A percentile compares a stretch with the other conserved stretches of the same genome.
phyloP scores from a whole-genome alignment of 805 yeast genomes.

The Cyberlindnera amylophila region DNA sequence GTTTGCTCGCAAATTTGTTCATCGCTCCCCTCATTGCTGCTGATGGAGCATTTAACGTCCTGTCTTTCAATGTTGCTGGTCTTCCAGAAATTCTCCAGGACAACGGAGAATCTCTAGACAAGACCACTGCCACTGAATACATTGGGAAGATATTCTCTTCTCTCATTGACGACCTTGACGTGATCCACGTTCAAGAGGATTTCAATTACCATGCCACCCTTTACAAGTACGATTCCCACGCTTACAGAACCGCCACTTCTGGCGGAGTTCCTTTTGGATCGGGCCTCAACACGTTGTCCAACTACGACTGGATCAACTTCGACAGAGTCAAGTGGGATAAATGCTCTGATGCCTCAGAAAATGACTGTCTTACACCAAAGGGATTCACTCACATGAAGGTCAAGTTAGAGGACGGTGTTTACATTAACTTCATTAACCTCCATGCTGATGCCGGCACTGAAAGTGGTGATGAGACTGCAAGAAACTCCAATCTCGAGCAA shows the following conservation, averaged over 20 bases:
- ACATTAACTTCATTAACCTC: constrained; percentile 10
- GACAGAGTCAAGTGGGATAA: constrained; percentile 10
- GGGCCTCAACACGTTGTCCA: constrained; percentile 11
- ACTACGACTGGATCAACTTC: constrained; percentile 10
- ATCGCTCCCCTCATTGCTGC: background rate
- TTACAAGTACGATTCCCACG: constrained; percentile 10
- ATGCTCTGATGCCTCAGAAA: constrained; percentile 11
- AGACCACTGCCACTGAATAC: constrained; percentile 7
- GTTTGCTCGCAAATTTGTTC: background rate
- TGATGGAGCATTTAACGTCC: constrained; percentile 7
- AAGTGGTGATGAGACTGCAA: constrained; percentile 8
- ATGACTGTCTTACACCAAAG: constrained; percentile 13
- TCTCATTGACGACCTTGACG: constrained; percentile 1
- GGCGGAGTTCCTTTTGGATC: constrained; percentile 12
- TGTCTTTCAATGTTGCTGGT: constrained; percentile 14
- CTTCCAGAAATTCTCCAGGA: constrained; percentile 8
- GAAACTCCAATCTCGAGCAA: constrained; percentile 9
- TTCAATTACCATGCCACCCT: constrained; percentile 12
- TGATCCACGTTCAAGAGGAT: constrained; percentile 13
- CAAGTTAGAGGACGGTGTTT: constrained; percentile 5
- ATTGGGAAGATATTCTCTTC: constrained; percentile 7
- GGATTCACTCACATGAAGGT: constrained; percentile 13
- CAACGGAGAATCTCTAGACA: constrained; percentile 9
- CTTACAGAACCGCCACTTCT: constrained; percentile 12
- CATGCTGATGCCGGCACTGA: constrained; percentile 14